Evolutionary conservation across 208 protist species (phyloP), one percentile per base, ranked within the genome.

Genomic region (Plasmodiophora brassicae): DNA sequence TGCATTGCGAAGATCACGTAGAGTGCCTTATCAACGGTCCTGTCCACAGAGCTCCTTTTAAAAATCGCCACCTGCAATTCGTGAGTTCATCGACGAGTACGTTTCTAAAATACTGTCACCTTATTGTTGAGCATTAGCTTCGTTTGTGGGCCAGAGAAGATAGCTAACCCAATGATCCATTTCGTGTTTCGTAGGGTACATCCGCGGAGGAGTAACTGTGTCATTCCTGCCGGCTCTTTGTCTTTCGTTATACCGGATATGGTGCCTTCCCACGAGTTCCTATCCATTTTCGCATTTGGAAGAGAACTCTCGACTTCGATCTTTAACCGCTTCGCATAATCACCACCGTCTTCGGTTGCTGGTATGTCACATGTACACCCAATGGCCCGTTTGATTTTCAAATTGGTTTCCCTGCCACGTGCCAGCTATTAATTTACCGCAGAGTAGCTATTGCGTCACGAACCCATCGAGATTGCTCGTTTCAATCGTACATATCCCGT

Each of bases 151-250:
- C 32, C 96, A 95, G 0, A 95, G 90, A 96, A 97, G 8, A 97
- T 85, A 0, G 95, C 94, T 0, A 92, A 89, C 8, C 90, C 93
- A 5, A 96, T 90, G 0, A 96, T 93, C 92, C 94, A 96, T 72
- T 95, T 91, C 39, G 96, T 97, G 90, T 97, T 97, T 44, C 94
- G 92, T 10, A 97, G 88, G 0, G 94, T 88, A 87, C 93, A 95
- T 8, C 95, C 95, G 35, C 95, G 93, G 0, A 95, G 94, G 0
- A 97, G 41, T 54, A 97, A 93, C 87, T 97, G 93, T 22, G 95
- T 95, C 71, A 96, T 93, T 45, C 91, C 93, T 28, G 96, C 32
- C 71, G 90, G n/a, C 65, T 91, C 54, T 86, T 86, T 71, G 10
- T 86, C 45, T 86, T 86, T 71, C 14, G 14, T 86, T 57, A 53